phyloP scores from a whole-genome alignment of 108 stramenopile genomes.

The Nitzschia sp. region DNA sequence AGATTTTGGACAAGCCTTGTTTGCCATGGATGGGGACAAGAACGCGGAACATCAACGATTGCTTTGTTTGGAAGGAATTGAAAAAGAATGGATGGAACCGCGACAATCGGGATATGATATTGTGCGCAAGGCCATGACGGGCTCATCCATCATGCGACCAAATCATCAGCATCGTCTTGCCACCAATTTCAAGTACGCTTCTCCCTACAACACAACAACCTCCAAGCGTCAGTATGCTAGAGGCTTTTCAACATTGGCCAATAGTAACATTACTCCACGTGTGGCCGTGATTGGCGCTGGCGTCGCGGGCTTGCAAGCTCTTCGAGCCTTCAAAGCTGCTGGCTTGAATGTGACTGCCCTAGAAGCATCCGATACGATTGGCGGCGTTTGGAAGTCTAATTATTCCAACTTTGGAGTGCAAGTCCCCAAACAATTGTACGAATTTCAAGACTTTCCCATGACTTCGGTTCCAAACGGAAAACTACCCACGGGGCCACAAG shows the following conservation, averaged over 20 bases:
- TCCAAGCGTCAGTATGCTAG: slow-evolving; percentile 4
- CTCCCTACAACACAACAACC: no score
- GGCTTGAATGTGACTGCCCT: slow-evolving; percentile 40
- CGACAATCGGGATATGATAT: slow-evolving; percentile 20
- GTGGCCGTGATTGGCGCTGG: slow-evolving; percentile 39
- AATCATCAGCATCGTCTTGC: background rate
- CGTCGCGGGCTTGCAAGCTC: slow-evolving; percentile 35
- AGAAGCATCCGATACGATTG: slow-evolving; percentile 21
- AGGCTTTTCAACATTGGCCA: slow-evolving; percentile 10
- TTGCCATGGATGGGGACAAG: slow-evolving; percentile 31
- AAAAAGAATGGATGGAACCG: slow-evolving; percentile 12
- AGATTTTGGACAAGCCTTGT: slow-evolving; percentile 22
- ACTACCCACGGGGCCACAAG: slow-evolving; percentile 27
- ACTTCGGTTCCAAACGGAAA: slow-evolving; percentile 22
- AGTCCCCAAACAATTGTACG: slow-evolving; percentile 42
- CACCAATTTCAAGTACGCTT: background rate
- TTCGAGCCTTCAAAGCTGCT: slow-evolving; percentile 25
- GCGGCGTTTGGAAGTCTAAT: slow-evolving; percentile 44
- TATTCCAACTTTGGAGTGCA: slow-evolving; percentile 33
- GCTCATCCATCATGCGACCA: background rate
- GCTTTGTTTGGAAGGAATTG: slow-evolving; percentile 39
- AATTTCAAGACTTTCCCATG: slow-evolving; percentile 37
- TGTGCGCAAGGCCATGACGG: slow-evolving; percentile 14
- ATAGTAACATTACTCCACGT: background rate
- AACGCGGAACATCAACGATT: slow-evolving; percentile 28